Evolutionary conservation across 2,329 filamentous ascomycete species (phyloP), one percentile per base, ranked within the genome.

Genomic region (Venturia asperata): DNA sequence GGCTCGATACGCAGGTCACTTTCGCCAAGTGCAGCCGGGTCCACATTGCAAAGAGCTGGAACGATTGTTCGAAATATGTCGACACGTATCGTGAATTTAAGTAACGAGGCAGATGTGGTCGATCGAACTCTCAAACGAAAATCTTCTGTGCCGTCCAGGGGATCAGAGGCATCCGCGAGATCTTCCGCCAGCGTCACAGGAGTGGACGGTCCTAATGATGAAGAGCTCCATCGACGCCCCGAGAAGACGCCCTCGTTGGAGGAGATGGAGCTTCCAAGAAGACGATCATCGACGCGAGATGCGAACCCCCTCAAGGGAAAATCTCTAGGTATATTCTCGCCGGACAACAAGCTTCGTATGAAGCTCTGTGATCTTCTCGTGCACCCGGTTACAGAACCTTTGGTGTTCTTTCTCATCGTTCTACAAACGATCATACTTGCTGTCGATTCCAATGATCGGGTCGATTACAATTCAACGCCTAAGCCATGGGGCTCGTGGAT

Each of bases 1-100:
- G 72, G 84, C 77, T 69, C 80, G 84, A 65, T 78, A 27, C 76
- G 77, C 65, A 74, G 78, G 58, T 81, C 80, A 9, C 72, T 80
- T 21, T 81, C 80, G 56, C 77, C 80, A 15, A 74, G 75, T 45
- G 72, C 74, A 21, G 72, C 75, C 19, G 77, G 77, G 45, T 81
- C 80, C 47, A 78, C 81, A 27, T 73, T 84, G 60, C 74, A 76
- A 58, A 74, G 81, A 65, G 81, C 80, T 47, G 77, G 79, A 30
- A 81, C 79, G 67, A 79, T 83, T 72, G 73, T 83, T 72, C 76
- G 81, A 68, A 86, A 86, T 69, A 96, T 99, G 86, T 97, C 95
- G 41, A 92, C 97, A 78, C 91, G 94, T 79, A 92, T 99, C 65
- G 94, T 99, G 72, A 97, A 97, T 73, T 85, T 99, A 71, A 96